A percentile compares a stretch with the other conserved stretches of the same genome.
These are phyloP conservation scores for Austroboletus novae-zelandiae DNA, from an alignment of 1,284 basidiomycete species.

Conservation along the genomic window DNA sequence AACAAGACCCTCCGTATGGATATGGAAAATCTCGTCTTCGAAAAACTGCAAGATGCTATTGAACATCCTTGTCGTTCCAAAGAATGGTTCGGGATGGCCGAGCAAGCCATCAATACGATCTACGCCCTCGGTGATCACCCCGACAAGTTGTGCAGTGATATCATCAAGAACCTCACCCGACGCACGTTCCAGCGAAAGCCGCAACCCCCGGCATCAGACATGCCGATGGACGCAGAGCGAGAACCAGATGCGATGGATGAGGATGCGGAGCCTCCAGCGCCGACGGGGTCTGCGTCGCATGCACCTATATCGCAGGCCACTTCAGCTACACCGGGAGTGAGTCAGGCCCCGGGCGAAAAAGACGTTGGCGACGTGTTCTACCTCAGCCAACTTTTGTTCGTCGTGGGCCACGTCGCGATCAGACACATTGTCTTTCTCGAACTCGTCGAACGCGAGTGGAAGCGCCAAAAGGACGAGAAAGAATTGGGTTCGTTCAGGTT, in stretches of 20 bases:
- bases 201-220: constrained; percentile 13
- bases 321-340: constrained; percentile 6
- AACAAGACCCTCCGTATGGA: constrained; percentile 87
- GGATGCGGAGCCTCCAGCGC: constrained; percentile 9
- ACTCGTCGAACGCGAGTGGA: constrained; percentile 96
- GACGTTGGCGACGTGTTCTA: constrained; percentile 80
- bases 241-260: constrained; percentile 53
- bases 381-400: constrained; percentile 88
- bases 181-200: constrained; percentile 60
- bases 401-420: constrained; percentile 95
- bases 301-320: constrained; percentile 18
- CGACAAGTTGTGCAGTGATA: constrained; percentile 77
- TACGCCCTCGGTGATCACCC: constrained; percentile 95
- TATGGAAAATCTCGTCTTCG: constrained; percentile 89
- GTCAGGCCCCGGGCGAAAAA: constrained; percentile 33
- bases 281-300: constrained; percentile 12
- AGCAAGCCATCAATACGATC: constrained; percentile 95
- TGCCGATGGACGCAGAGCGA: constrained; percentile 24
- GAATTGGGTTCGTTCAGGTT: constrained; percentile 57
- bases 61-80: constrained; percentile 78
- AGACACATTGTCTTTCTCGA: constrained; percentile 98
- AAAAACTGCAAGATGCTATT: constrained; percentile 76
- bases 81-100: constrained; percentile 95
- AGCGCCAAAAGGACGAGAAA: constrained; percentile 91
- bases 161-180: constrained; percentile 80